Base-by-base conservation (phyloP, 306 rosid species). In the Lathyrus aphaca region DNA sequence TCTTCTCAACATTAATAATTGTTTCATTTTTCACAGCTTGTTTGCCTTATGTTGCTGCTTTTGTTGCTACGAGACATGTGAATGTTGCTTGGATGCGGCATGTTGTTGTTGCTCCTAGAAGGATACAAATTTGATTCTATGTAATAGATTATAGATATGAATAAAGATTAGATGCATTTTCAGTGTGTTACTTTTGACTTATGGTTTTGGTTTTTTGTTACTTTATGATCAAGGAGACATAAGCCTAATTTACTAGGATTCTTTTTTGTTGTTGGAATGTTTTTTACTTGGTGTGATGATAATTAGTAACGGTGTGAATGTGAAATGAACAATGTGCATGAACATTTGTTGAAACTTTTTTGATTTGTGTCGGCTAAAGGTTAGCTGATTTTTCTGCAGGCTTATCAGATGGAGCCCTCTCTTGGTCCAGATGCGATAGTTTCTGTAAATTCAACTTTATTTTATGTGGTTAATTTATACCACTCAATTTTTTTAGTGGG, bases 161-260 rank as follows among this genome's bases (percentile, higher is more conserved):
- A 42, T 27, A 50, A 66, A 49, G 21, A 72, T 67, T 35, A 35
- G 71, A 19, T 60, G 17, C 60, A 23, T 66, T 78, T 73, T 29
- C 40, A 49, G 54, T 42, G 4, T 73, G 78, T 66, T 44, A 68
- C 76, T 79, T 79, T 73, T 79, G 79, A 79, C 79, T 73, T 66
- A 29, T 50, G 59, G 51, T 21, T 45, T 14, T 77, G 78, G 50
- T 62, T 38, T 38, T 17, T 35, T 10, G 9, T 35, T 18, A 56
- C 72, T 79, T 68, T 74, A 69, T 79, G 30, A 5, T 55, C 12
- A 45, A 64, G 56, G 62, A 64, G 56, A 60, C 78, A 60, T 42
- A 67, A 57, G 62, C 72, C 79, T 23, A 79, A 74, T 35, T 35
- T 35, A 35, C 75, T 11, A 40, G 67, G 8, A 10, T 56, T 53